phyloP scores from a whole-genome alignment of 352 stramenopile species.

The Globisporangium carolinianum region DNA sequence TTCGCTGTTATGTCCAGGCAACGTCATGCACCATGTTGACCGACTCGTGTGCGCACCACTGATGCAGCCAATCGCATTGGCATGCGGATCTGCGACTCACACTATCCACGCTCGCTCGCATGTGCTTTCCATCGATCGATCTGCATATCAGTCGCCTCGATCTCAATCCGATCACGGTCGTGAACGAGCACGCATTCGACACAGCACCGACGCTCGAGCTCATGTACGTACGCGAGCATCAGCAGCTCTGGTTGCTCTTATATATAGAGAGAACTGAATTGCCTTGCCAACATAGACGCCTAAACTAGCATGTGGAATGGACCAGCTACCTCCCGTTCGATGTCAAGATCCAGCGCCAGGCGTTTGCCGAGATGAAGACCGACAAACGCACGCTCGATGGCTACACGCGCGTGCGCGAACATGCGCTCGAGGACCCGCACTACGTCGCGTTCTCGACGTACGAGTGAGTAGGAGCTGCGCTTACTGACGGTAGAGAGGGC shows the following conservation, averaged over 20 bases:
- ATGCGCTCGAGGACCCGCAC: conserved; percentile 57
- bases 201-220: conserved; percentile 44
- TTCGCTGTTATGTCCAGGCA: neutral
- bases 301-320: neutral
- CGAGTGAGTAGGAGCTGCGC: conserved; percentile 3
- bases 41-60: neutral
- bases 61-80: neutral
- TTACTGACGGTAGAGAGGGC: no score
- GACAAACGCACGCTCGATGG: conserved; percentile 62
- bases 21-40: neutral
- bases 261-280: neutral
- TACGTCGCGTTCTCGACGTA: conserved; percentile 50
- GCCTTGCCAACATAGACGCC: no score
- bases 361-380: conserved; percentile 70
- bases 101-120: no score
- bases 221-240: conserved; percentile 28
- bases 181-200: conserved; percentile 73
- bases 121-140: no score
- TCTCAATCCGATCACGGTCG: conserved; percentile 59
- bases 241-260: neutral
- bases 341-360: conserved; percentile 65
- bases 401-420: conserved; percentile 35
- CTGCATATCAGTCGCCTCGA: conserved; percentile 41
- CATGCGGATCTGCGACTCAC: neutral
- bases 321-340: conserved; percentile 66